These are phyloP conservation scores for Sordaria brevicollis DNA, from an alignment of 495 filamentous ascomycete genomes.

Conservation along the genomic window DNA sequence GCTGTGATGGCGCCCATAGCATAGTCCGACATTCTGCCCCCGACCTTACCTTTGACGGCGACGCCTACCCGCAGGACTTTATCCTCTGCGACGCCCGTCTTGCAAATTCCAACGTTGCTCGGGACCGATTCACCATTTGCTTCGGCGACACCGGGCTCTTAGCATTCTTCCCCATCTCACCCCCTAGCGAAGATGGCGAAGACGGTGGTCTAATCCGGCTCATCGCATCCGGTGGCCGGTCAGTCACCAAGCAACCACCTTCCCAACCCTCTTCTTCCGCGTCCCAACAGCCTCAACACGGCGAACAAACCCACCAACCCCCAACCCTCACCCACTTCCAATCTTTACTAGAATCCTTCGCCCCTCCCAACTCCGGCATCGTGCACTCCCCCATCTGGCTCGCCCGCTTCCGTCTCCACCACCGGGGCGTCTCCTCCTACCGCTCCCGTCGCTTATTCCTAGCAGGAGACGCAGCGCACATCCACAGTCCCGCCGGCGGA, in stretches of 20 bases:
- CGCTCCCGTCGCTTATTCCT: constrained; percentile 35
- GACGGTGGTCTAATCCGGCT: constrained; percentile 19
- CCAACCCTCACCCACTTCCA: constrained; percentile 24
- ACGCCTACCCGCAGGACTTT: constrained; percentile 31
- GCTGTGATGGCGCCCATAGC: constrained; percentile 37
- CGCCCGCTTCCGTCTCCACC: constrained; percentile 29
- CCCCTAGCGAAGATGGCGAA: not conserved
- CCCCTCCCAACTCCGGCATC: constrained; percentile 21
- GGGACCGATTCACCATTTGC: constrained; percentile 17
- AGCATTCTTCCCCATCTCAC: constrained; percentile 19
- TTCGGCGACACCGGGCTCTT: constrained; percentile 16
- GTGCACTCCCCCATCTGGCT: constrained; percentile 28
- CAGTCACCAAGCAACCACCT: constrained; percentile 5
- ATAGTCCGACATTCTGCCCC: constrained; percentile 27
- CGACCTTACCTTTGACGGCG: constrained; percentile 33
- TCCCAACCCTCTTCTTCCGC: not conserved
- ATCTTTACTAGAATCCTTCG: constrained; percentile 13
- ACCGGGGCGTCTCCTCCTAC: constrained; percentile 26
- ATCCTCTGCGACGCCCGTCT: constrained; percentile 35
- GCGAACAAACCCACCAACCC: constrained; percentile 8
- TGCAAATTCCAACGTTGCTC: constrained; percentile 16
- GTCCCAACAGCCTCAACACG: not conserved
- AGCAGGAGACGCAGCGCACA: constrained; percentile 50
- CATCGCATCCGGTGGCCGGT: constrained; percentile 8
- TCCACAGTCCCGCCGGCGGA: constrained; percentile 45